Percentiles rank a stretch among this genome's conserved stretches.
Evolutionary conservation across 1,139 yeast species (phyloP).

Genomic region (Candida sp.): DNA sequence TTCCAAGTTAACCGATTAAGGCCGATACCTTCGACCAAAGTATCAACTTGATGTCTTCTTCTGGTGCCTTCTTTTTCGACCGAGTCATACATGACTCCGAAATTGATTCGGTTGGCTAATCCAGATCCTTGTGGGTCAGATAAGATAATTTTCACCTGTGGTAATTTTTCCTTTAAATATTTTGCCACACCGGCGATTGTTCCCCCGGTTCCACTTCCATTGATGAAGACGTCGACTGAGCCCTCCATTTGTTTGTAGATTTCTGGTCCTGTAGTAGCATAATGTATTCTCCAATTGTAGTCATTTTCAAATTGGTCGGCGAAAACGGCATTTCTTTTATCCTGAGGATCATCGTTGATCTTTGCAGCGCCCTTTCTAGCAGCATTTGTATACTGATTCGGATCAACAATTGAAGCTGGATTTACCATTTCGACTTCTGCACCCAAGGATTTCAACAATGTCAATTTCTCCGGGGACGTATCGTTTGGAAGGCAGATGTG

Average conservation of each 20-base stretch:
- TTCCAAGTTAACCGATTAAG: conserved; percentile 82
- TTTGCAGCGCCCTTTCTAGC: conserved; percentile 65
- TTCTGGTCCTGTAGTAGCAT: conserved; percentile 86
- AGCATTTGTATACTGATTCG: conserved; percentile 86
- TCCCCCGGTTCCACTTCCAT: conserved; percentile 75
- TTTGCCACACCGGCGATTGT: conserved; percentile 87
- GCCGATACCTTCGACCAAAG: conserved; percentile 92
- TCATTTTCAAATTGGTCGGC: conserved; percentile 97
- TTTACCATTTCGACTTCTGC: conserved; percentile 86
- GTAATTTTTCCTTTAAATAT: conserved; percentile 54
- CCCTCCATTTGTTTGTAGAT: conserved; percentile 66
- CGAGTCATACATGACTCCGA: conserved; percentile 89
- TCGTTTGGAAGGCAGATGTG: conserved; percentile 97
- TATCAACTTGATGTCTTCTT: conserved; percentile 94
- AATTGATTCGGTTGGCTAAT: conserved; percentile 75
- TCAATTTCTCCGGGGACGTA: conserved; percentile 80
- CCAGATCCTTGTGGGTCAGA: conserved; percentile 99
- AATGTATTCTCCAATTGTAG: conserved; percentile 85
- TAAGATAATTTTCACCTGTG: conserved; percentile 45
- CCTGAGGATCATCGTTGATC: conserved; percentile 42
- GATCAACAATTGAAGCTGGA: conserved; percentile 95
- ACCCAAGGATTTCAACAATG: conserved; percentile 68
- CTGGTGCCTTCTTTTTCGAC: conserved; percentile 93
- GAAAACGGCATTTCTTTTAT: conserved; percentile 59
- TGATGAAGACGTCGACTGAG: conserved; percentile 68